Percentiles rank a stretch among this genome's conserved stretches.
These are phyloP conservation scores for Ophiorrhiza pumila DNA, from an alignment of 257 asterid species.

Conservation along the genomic window DNA sequence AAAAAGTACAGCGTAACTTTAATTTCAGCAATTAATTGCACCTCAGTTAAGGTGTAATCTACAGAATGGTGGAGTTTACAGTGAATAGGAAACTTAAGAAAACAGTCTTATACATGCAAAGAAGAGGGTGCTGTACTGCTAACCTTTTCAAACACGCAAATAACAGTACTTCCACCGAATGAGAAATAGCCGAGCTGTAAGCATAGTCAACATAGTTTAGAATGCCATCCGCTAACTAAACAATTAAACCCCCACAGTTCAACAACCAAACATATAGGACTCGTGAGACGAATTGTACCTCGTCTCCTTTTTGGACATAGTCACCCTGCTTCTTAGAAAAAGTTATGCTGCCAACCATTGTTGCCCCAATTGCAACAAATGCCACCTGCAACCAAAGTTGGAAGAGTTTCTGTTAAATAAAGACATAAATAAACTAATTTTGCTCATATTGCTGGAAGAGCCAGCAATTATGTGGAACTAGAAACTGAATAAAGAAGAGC, in stretches of 20 bases:
- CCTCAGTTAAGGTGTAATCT: background rate
- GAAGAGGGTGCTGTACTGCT: slow-evolving; percentile 6
- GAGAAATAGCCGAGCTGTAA: slow-evolving; percentile 95
- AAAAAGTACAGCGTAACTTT: slow-evolving; percentile 19
- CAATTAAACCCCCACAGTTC: background rate
- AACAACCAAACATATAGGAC: slow-evolving; percentile 1
- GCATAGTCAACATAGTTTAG: slow-evolving; percentile 5
- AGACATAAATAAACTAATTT: background rate
- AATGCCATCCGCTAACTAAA: slow-evolving; percentile 13
- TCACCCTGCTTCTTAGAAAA: slow-evolving; percentile 67
- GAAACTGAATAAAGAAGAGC: background rate
- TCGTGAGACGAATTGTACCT: slow-evolving; percentile 41
- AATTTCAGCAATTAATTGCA: slow-evolving; percentile 6
- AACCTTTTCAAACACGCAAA: slow-evolving; percentile 95
- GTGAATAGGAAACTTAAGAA: background rate
- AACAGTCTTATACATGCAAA: background rate
- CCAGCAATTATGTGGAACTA: background rate
- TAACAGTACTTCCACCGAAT: slow-evolving; percentile 97
- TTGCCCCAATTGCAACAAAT: slow-evolving; percentile 96
- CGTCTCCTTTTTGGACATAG: slow-evolving; percentile 78
- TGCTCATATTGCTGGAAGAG: background rate
- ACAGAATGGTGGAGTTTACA: background rate
- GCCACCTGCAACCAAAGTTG: slow-evolving; percentile 63
- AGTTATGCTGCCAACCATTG: slow-evolving; percentile 98
- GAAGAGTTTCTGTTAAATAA: background rate